A percentile compares a stretch with the other conserved stretches of the same genome.
phyloP scores from a whole-genome alignment of 2,329 filamentous ascomycete genomes.

The Botryotinia convoluta region DNA sequence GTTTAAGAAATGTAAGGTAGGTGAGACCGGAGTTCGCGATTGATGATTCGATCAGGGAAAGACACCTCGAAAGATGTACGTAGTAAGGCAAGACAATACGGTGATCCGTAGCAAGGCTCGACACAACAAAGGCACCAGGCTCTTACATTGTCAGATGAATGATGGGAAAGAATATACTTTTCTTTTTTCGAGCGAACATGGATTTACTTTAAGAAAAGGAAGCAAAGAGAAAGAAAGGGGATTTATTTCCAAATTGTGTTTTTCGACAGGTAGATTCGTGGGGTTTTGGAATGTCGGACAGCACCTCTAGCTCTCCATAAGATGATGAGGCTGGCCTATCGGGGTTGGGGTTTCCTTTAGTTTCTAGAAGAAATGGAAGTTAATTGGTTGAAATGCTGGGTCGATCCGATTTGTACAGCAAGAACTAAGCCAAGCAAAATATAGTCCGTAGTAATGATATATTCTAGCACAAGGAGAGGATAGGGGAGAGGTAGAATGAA shows the following conservation, averaged over 20 bases:
- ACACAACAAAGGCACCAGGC: slow-evolving; percentile 32
- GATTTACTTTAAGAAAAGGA: neutral
- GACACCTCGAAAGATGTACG: slow-evolving; percentile 6
- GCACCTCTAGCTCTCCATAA: slow-evolving; percentile 7
- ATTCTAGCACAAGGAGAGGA: neutral
- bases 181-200: neutral
- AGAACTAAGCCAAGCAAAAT: slow-evolving; percentile 3
- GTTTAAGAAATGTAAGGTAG: slow-evolving; percentile 9
- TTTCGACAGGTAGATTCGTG: slow-evolving; percentile 17
- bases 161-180: neutral
- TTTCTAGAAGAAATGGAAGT: neutral
- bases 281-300: slow-evolving; percentile 18
- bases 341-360: neutral
- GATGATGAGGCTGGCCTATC: slow-evolving; percentile 18
- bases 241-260: neutral
- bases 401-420: slow-evolving; percentile 12
- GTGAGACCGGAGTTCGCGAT: slow-evolving; percentile 17
- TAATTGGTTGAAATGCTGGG: neutral
- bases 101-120: slow-evolving; percentile 12
- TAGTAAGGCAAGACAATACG: slow-evolving; percentile 18
- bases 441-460: neutral
- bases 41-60: slow-evolving; percentile 22
- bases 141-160: slow-evolving; percentile 32
- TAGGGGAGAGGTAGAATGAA: neutral
- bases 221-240: slow-evolving; percentile 6